Evolutionary conservation across 2,329 filamentous ascomycete species (phyloP).

Genomic region (Colletotrichum zoysiae): DNA sequence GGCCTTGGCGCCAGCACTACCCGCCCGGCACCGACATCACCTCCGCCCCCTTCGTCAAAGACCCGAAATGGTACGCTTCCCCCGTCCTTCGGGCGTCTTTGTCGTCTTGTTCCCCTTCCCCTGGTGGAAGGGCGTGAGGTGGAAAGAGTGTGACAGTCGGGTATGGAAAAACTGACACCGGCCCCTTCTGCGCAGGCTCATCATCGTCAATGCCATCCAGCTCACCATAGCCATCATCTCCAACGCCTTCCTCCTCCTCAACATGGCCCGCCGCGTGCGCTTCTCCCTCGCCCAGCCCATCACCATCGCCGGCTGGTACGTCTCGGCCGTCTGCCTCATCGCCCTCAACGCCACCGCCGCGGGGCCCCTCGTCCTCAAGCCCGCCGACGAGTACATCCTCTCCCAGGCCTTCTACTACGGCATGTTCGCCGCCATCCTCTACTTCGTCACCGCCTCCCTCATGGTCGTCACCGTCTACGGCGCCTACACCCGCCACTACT

Average conservation of each 20-base stretch:
- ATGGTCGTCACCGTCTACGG: conserved; percentile 85
- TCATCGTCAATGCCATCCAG: conserved; percentile 81
- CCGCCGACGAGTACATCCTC: conserved; percentile 67
- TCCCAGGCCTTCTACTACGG: conserved; percentile 92
- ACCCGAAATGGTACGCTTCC: conserved; percentile 75
- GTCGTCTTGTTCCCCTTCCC: not conserved
- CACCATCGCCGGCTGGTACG: conserved; percentile 84
- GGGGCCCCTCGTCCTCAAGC: conserved; percentile 64
- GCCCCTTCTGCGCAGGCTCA: conserved; percentile 63
- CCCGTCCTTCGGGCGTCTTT: not conserved
- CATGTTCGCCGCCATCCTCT: conserved; percentile 82
- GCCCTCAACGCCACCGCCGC: conserved; percentile 75
- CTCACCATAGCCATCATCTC: conserved; percentile 81
- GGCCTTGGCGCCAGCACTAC: conserved; percentile 77
- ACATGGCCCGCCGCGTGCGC: conserved; percentile 84
- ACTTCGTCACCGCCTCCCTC: conserved; percentile 82
- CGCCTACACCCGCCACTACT: conserved; percentile 77
- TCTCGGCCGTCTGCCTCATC: conserved; percentile 74
- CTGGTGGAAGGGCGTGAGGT: not conserved
- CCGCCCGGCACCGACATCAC: conserved; percentile 60
- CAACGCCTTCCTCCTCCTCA: conserved; percentile 85
- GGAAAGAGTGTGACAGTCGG: too few species aligned
- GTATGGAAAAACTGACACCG: not conserved
- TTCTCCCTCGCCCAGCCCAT: conserved; percentile 86
- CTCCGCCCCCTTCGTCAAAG: conserved; percentile 66